Evolutionary conservation across 176 grass and related monocot genomes (phyloP).

Genomic region (Avena sativa): DNA sequence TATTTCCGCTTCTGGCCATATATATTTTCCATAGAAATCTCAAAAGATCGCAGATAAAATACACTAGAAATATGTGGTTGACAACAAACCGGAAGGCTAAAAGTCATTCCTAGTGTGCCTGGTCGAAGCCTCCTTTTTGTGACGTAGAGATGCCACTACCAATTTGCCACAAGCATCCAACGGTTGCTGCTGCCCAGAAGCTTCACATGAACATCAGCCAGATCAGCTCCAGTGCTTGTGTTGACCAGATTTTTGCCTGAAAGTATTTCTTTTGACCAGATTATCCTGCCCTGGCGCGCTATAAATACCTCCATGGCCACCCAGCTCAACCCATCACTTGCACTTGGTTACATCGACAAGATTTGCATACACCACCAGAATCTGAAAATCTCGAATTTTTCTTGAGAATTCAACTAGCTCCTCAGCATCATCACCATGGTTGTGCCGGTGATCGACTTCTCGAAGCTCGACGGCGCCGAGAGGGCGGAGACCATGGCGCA

Average conservation of each 20-base stretch:
- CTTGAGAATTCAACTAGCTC: background rate
- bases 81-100: too few relatives aligned
- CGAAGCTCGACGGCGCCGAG: constrained; percentile 52
- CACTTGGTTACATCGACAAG: background rate
- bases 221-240: background rate
- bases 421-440: constrained; percentile 32
- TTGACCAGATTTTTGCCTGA: constrained; percentile 33
- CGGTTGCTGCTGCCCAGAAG: constrained; percentile 36
- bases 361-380: constrained; percentile 10
- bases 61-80: too few relatives aligned
- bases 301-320: constrained; percentile 32
- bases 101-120: too few relatives aligned
- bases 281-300: background rate
- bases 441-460: constrained; percentile 64
- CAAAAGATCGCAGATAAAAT: too few relatives aligned
- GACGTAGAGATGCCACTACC: background rate
- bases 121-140: background rate
- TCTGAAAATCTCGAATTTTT: background rate
- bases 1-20: too few relatives aligned
- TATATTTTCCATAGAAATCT: too few relatives aligned
- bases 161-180: constrained; percentile 41
- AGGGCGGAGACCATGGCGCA: constrained; percentile 31
- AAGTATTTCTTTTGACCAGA: background rate
- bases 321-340: constrained; percentile 37
- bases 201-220: constrained; percentile 29